Conservation (phyloP, 2,329 filamentous ascomycete species). For the Cytospora chrysosperma region DNA sequence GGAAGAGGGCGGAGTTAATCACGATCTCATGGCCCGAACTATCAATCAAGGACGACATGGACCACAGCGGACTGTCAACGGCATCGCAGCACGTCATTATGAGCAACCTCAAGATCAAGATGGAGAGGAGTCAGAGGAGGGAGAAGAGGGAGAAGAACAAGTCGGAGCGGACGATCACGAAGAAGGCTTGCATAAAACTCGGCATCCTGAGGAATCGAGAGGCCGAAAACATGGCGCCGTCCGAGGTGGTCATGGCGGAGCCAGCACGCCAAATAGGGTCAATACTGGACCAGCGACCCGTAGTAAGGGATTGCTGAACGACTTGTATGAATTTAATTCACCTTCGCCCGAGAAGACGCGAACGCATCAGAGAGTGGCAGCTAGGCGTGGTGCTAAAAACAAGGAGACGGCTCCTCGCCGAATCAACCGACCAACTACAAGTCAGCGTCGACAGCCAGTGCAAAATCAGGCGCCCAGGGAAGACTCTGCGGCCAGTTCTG, state of each 20-base stretch:
- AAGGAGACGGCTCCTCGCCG: neutral
- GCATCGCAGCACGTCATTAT: neutral
- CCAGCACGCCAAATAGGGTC: neutral
- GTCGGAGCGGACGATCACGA: neutral
- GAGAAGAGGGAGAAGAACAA: neutral
- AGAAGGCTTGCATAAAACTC: neutral
- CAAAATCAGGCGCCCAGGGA: neutral
- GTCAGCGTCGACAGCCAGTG: neutral
- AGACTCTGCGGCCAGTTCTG: neutral
- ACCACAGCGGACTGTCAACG: constrained; percentile 5
- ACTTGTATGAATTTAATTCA: neutral
- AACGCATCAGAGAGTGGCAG: neutral
- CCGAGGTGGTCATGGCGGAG: neutral
- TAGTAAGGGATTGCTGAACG: neutral
- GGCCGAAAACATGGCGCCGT: neutral
- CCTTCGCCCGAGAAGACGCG: neutral
- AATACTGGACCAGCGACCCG: neutral
- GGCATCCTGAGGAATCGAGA: neutral
- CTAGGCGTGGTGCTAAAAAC: neutral
- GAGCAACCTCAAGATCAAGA: neutral
- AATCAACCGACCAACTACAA: neutral
- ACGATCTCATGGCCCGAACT: constrained; percentile 5
- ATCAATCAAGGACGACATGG: constrained; percentile 12
- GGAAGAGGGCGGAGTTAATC: neutral
- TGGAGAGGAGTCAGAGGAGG: neutral